Base-by-base conservation (phyloP, 2,329 filamentous ascomycete species). In the Trichoderma citrinoviride region DNA sequence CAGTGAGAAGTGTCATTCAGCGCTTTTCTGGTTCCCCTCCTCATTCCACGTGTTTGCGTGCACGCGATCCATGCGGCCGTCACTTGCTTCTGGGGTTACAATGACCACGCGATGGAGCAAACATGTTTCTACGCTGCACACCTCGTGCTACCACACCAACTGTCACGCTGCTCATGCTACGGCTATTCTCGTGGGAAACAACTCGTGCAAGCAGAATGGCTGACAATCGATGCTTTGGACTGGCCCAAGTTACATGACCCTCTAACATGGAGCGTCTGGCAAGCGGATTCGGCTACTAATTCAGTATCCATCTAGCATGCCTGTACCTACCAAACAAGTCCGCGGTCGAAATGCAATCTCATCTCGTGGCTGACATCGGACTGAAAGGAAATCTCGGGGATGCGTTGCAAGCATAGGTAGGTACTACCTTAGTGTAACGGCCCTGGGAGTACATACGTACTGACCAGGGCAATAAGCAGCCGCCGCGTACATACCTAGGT, bases 11-110 rank as follows among this genome's bases (percentile, higher is more conserved):
- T 21, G 19, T 27, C 40, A 3, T 19, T 17, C 25, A 27, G 3
- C 25, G 7, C 4, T 12, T n/a, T 43, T 8, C 19, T 14, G 7
- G n/a, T 46, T 29, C 7, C 21, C 27, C 3, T 12, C 37, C 21
- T 10, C 33, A 6, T 44, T 37, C 29, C 44, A 49, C 56, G 43
- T 33, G 19, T 7, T 53, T 53, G 19, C 15, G 58, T 37, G 25
- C 60, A 62, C 49, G 41, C 47, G 49, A 62, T 50, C 52, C 25
- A 53, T 53, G 37, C 47, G 60, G 60, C 47, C 37, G 56, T 44
- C 40, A 61, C 37, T 27, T 7, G 3, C n/a, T 17, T 46, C 40
- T 53, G 33, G 58, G 58, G 47, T 61, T 53, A 41, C 58, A 61
- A 44, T 17, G 17, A 14, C 49, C n/a, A 25, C 19, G 25, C 27